phyloP scores from a whole-genome alignment of 352 stramenopile species.

The Pythium phragmiticola region DNA sequence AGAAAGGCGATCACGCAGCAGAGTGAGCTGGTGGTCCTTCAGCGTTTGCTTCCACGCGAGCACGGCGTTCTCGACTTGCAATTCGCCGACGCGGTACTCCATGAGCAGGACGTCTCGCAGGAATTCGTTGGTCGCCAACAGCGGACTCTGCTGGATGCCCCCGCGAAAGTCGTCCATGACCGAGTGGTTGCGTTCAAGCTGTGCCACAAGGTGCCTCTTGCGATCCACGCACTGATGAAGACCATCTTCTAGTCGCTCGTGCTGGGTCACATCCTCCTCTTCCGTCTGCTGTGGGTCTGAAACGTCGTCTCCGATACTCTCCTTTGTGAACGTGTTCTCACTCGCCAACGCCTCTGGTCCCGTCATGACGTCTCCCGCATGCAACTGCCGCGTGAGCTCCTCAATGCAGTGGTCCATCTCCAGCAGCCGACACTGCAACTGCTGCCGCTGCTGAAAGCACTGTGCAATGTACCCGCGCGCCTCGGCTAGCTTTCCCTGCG shows the following conservation, averaged over 20 bases:
- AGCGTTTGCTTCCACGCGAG: conserved; percentile 35
- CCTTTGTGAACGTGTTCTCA: not conserved
- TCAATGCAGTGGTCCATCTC: conserved; percentile 58
- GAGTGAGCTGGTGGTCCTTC: conserved; percentile 23
- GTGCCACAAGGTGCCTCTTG: conserved; percentile 27
- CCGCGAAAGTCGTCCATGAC: conserved; percentile 60
- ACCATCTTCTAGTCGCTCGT: conserved; percentile 8
- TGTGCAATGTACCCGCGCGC: conserved; percentile 53
- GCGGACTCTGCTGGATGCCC: conserved; percentile 44
- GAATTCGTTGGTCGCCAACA: conserved; percentile 45
- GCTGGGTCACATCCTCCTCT: not conserved
- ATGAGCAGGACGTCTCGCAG: conserved; percentile 68
- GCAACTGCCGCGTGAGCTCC: conserved; percentile 5
- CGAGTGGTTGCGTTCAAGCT: conserved; percentile 35
- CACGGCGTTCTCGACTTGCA: conserved; percentile 92
- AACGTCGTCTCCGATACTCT: not conserved
- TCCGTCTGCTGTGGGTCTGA: not conserved
- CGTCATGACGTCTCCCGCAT: conserved; percentile 4
- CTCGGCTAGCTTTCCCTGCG: conserved; percentile 25
- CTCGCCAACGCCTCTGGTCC: too few relatives aligned
- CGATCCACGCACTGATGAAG: conserved; percentile 18
- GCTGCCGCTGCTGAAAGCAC: conserved; percentile 86
- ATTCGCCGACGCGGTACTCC: conserved; percentile 86
- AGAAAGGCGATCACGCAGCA: not conserved
- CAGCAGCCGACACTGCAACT: conserved; percentile 69